Percentiles rank a stretch among this genome's conserved stretches.
Conservation (phyloP, 768 basidiomycete species). For the Termitomyces titanicus region DNA sequence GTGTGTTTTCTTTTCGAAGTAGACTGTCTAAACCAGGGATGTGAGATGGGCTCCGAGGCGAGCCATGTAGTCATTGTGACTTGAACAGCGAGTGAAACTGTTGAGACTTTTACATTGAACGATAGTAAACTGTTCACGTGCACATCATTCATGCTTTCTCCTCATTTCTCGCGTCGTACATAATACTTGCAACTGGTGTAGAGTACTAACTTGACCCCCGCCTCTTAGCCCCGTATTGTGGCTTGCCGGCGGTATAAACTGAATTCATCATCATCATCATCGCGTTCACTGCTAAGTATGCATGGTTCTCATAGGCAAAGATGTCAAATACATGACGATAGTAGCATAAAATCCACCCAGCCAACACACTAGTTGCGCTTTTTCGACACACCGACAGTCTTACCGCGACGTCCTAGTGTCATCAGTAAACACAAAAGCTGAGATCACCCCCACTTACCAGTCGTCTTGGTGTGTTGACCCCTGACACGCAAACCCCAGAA, state of each 20-base stretch:
- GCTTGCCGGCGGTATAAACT: too few species aligned
- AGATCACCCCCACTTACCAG: slow-evolving; percentile 51
- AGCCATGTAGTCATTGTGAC: slow-evolving; percentile 23
- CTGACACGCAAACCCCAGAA: slow-evolving; percentile 94
- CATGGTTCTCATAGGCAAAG: slow-evolving; percentile 10
- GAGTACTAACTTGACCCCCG: too few species aligned
- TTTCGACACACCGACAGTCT: slow-evolving; percentile 96
- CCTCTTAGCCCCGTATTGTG: too few species aligned
- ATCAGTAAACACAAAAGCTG: slow-evolving; percentile 2
- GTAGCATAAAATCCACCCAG: slow-evolving; percentile 7
- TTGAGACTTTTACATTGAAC: too few species aligned
- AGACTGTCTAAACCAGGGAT: slow-evolving; percentile 40
- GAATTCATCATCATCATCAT: not conserved
- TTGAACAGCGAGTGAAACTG: not conserved
- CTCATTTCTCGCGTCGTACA: not conserved
- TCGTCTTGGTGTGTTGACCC: slow-evolving; percentile 99
- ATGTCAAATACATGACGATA: slow-evolving; percentile 12
- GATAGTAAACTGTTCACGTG: slow-evolving; percentile 8
- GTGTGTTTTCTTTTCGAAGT: slow-evolving; percentile 39
- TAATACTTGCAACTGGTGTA: too few species aligned
- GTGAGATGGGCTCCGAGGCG: slow-evolving; percentile 26
- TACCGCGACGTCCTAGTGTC: slow-evolving; percentile 79
- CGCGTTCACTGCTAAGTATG: not conserved
- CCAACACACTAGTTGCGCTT: slow-evolving; percentile 54
- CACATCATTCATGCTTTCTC: too few species aligned